Evolutionary conservation across 1,139 yeast species (phyloP).

Genomic region (Hyphopichia fennica): DNA sequence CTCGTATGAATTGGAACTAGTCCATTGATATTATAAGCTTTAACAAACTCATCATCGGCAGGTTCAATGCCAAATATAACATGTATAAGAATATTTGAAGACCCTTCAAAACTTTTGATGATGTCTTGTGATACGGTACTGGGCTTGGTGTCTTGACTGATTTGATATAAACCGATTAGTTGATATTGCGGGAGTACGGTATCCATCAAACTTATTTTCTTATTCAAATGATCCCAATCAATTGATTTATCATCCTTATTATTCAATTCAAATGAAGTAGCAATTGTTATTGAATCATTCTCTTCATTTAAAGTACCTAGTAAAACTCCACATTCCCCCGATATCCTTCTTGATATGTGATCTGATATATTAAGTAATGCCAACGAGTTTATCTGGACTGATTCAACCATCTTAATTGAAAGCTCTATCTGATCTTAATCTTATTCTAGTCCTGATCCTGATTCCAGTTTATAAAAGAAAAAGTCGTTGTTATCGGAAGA

Average conservation of each 20-base stretch:
- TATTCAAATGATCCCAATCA: conserved; percentile 24
- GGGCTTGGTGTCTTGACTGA: conserved; percentile 9
- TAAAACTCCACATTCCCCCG: conserved; percentile 25
- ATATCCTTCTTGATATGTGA: conserved; percentile 16
- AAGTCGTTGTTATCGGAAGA: not conserved
- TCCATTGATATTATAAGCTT: conserved; percentile 3
- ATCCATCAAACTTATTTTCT: conserved; percentile 26
- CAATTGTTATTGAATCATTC: conserved; percentile 11
- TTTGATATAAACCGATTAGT: conserved; percentile 31
- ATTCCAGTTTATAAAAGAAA: not conserved
- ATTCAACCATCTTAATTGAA: conserved; percentile 5
- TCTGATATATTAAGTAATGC: conserved; percentile 30
- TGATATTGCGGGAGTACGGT: conserved; percentile 26
- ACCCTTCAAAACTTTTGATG: conserved; percentile 5
- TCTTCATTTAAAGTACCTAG: conserved; percentile 19
- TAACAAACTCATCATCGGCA: not conserved
- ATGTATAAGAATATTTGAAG: not conserved
- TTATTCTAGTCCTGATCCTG: not conserved
- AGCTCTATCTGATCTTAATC: too few relatives aligned
- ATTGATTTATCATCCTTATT: conserved; percentile 10
- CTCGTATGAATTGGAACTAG: conserved; percentile 8
- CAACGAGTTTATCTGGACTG: conserved; percentile 26
- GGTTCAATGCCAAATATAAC: conserved; percentile 1
- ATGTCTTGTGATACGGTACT: conserved; percentile 10
- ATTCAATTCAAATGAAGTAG: conserved; percentile 25